Evolutionary conservation across 2,329 filamentous ascomycete genomes (phyloP).

Genomic region (Lachnellula suecica): DNA sequence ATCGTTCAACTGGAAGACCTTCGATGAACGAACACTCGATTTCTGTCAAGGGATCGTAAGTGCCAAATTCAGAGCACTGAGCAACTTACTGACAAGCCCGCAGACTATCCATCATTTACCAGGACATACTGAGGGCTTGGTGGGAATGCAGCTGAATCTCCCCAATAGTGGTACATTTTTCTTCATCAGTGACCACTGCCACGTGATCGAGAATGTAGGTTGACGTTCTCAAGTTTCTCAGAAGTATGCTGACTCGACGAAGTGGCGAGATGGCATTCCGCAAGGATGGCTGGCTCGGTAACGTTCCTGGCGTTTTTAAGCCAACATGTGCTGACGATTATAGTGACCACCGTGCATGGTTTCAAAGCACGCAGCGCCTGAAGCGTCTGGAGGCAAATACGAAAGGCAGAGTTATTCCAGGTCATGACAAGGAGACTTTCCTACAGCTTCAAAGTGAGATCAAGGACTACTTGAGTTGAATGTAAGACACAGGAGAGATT

Average conservation of each 20-base stretch:
- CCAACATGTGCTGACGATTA: conserved; percentile 1
- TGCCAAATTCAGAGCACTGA: neutral
- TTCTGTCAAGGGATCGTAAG: conserved; percentile 37
- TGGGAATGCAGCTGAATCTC: conserved; percentile 35
- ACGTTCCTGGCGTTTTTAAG: neutral
- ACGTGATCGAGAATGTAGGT: conserved; percentile 33
- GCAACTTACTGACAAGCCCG: neutral
- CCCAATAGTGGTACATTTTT: conserved; percentile 33
- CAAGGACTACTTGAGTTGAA: conserved; percentile 24
- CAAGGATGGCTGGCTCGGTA: conserved; percentile 35
- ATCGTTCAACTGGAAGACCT: conserved; percentile 42
- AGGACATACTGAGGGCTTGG: conserved; percentile 29
- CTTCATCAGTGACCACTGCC: conserved; percentile 35
- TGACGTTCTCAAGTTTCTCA: neutral
- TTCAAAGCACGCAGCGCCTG: conserved; percentile 32
- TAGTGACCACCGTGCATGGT: conserved; percentile 34
- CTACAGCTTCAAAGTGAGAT: conserved; percentile 27
- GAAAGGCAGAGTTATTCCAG: conserved; percentile 27
- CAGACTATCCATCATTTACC: conserved; percentile 28
- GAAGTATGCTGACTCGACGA: neutral
- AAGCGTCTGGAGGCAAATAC: conserved; percentile 32
- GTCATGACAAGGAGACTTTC: conserved; percentile 29
- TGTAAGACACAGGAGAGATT: neutral
- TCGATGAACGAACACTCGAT: conserved; percentile 38
- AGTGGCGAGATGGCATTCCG: conserved; percentile 31